Conservation (phyloP, 768 basidiomycete genomes). For the Hericium coralloides region DNA sequence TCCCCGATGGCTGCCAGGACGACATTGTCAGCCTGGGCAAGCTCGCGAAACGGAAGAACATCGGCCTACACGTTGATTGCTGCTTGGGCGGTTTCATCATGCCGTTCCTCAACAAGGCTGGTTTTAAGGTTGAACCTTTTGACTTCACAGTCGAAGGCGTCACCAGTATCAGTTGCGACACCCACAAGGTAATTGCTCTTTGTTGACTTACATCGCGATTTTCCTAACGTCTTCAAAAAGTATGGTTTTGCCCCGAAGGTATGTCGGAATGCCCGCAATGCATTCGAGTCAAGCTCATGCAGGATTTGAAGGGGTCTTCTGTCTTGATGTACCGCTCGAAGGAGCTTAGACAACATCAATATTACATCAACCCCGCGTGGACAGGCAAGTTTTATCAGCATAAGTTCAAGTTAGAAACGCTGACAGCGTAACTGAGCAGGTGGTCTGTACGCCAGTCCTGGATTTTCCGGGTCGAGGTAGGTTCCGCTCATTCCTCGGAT, state of each 20-base stretch:
- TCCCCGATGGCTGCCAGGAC: constrained; percentile 81
- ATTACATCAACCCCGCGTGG: constrained; percentile 81
- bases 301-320: constrained; percentile 59
- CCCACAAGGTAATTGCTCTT: constrained; percentile 61
- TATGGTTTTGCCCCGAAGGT: constrained; percentile 95
- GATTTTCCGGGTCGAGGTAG: constrained; percentile 84
- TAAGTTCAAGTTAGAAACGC: constrained; percentile 7
- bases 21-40: constrained; percentile 71
- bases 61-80: constrained; percentile 92
- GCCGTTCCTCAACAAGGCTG: constrained; percentile 79
- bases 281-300: background rate
- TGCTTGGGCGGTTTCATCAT: constrained; percentile 92
- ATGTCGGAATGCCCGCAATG: constrained; percentile 2
- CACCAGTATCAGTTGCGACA: constrained; percentile 92
- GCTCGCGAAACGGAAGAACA: constrained; percentile 63
- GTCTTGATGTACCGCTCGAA: constrained; percentile 90
- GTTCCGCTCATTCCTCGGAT: constrained; percentile 11
- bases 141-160: constrained; percentile 91
- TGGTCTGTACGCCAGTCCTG: constrained; percentile 86
- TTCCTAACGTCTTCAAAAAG: constrained; percentile 25
- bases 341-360: constrained; percentile 72
- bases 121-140: constrained; percentile 65
- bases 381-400: constrained; percentile 36
- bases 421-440: constrained; percentile 31
- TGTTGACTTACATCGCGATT: constrained; percentile 5